Evolutionary conservation across 2,329 filamentous ascomycete genomes (phyloP), one percentile per base, ranked within the genome.

Genomic region (Aureobasidium sp.): DNA sequence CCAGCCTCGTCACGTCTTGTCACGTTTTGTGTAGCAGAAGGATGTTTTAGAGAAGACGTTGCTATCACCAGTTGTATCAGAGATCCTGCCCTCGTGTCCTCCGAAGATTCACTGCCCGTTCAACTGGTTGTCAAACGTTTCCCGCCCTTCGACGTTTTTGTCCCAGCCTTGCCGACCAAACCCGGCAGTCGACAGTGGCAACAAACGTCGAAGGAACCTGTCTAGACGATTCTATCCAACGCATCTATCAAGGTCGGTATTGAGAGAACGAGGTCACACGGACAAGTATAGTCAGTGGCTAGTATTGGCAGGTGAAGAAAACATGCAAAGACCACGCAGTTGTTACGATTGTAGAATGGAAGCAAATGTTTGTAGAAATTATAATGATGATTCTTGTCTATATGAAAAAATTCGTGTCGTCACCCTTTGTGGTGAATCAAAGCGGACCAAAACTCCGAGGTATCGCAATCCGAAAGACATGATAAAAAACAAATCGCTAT

Each of bases 331-430:
- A 21, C 21, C 21, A 21, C 21, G 1, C 21, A 21, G 1, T 21
- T 21, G 21, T 21, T 21, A 21, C 21, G 1, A 21, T 21, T 1
- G 21, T 21, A 21, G 21, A 21, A 21, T 21, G 21, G 21, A 21
- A 21, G 21, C 21, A 21, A 21, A 21, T 21, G 21, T 21, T 1
- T 21, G 21, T 21, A 21, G 30, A 44, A 45, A 57, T 57, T 57
- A 57, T 30, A 45, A 21, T 21, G 21, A 45, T 45, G 41, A 45
- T 58, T 39, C 32, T 48, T 37, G 21, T 37, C 44, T 59, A 42
- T 48, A 59, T 59, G n/a, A 32, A 47, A 29, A 47, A 25, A 30
- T 30, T 59, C 55, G 45, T 59, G 9, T 39, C 55, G 45, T 48
- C 55, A 41, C 45, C 34, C 25, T 59, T 5, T 49, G 36, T 45